Evolutionary conservation across 768 basidiomycete genomes (phyloP).

Genomic region (Suillus bovinus): DNA sequence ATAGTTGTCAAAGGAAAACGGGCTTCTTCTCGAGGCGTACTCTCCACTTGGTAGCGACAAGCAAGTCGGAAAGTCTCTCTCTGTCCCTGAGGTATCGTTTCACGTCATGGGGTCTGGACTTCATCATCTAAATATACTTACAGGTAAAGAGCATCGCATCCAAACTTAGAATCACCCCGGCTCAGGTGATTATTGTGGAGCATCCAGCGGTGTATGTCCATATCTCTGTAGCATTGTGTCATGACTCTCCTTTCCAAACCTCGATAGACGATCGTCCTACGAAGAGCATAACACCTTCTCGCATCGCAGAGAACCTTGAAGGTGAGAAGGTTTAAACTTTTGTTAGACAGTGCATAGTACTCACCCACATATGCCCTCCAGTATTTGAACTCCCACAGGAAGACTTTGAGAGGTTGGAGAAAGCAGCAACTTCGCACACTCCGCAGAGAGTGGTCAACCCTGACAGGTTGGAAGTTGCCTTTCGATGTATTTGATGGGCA

Average conservation of each 20-base stretch:
- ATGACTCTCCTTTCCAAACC: background rate
- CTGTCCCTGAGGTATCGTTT: slow-evolving; percentile 50
- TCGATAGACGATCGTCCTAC: slow-evolving; percentile 62
- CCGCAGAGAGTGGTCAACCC: slow-evolving; percentile 57
- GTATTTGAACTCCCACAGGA: slow-evolving; percentile 38
- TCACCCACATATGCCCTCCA: slow-evolving; percentile 11
- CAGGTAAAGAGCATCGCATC: slow-evolving; percentile 59
- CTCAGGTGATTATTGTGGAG: slow-evolving; percentile 77
- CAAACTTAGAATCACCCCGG: slow-evolving; percentile 69
- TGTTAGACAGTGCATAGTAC: background rate
- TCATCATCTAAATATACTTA: background rate
- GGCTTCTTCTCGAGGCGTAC: slow-evolving; percentile 70
- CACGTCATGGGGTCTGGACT: background rate
- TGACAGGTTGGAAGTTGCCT: slow-evolving; percentile 58
- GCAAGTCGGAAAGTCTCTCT: slow-evolving; percentile 56
- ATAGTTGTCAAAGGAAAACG: slow-evolving; percentile 68
- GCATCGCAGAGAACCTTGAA: slow-evolving; percentile 71
- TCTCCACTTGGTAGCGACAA: slow-evolving; percentile 70
- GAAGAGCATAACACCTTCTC: slow-evolving; percentile 72
- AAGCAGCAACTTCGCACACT: slow-evolving; percentile 45
- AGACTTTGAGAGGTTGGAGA: slow-evolving; percentile 42
- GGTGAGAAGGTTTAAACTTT: slow-evolving; percentile 34
- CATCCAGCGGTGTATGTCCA: slow-evolving; percentile 64
- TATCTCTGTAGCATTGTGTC: background rate
- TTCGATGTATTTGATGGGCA: slow-evolving; percentile 64